Evolutionary conservation across 2,329 filamentous ascomycete genomes (phyloP), one percentile per base, ranked within the genome.

Genomic region (Scleromitrula shiraiana): DNA sequence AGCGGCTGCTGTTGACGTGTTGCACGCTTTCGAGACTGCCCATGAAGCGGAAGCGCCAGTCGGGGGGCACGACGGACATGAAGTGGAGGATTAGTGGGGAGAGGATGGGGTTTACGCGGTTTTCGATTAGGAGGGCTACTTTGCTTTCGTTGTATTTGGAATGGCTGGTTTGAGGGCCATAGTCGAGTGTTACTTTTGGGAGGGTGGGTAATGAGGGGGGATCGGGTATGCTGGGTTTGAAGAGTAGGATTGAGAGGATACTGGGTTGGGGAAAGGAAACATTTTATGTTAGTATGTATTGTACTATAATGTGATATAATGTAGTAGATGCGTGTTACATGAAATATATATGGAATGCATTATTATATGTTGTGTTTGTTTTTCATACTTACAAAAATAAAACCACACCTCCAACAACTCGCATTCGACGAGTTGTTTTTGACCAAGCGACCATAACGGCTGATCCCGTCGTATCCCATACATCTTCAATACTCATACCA

Each of bases 1-100:
- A 71, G 12, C 68, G 61, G 24, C 68, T 71, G 45, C 56, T 40
- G 60, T 75, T 75, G 57, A 77, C 59, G 52, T 56, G 56, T 29
- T 64, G 62, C 23, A 77, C 69, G 7, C 70, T 70, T 38, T 67
- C 65, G 23, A 56, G 15, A 12, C 70, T 73, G 40, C 74, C 73
- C 66, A 76, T 73, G 67, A 76, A 76, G 33, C 68, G 68, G 63
- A 77, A 74, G 22, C 67, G 69, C 74, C 74, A 78, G 61, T 76
- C 73, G 1, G 73, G 70, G 4, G 74, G 74, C 3, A 77, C 69
- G 23, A 77, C 72, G 3, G 70, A 65, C 53, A 76, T 76, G 62
- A 77, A 75, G 61, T 77, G 75, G 14, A 77, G 66, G 60, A 76
- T 62, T 33, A 76, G 63, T 67, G 7, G 74, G 3, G 72, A 73